These are phyloP conservation scores for Aspergillus intermedius DNA, from an alignment of 2,329 filamentous ascomycete genomes.

Conservation along the genomic window DNA sequence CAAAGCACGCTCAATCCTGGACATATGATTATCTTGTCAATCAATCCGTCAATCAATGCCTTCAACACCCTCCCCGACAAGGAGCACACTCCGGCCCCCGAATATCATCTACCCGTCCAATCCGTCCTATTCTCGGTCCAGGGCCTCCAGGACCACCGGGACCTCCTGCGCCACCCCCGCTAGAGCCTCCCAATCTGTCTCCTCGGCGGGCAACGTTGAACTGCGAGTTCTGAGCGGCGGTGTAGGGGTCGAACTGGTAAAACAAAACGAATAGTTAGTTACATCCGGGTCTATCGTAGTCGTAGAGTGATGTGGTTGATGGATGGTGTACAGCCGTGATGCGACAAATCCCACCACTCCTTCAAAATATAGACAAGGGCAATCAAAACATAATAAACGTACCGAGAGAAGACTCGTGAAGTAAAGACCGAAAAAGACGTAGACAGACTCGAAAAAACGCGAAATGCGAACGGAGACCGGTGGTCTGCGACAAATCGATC, in stretches of 20 bases:
- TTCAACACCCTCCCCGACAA: slow-evolving; percentile 26
- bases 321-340: no score
- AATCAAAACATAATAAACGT: slow-evolving; percentile 11
- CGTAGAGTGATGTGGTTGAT: no score
- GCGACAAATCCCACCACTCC: background rate
- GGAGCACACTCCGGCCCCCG: slow-evolving; percentile 43
- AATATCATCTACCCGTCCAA: slow-evolving; percentile 44
- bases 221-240: slow-evolving; percentile 38
- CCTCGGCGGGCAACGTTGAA: slow-evolving; percentile 38
- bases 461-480: slow-evolving; percentile 39
- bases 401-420: slow-evolving; percentile 45
- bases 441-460: slow-evolving; percentile 37
- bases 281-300: background rate
- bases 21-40: background rate
- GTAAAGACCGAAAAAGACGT: slow-evolving; percentile 45
- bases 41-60: background rate
- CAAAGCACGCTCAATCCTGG: background rate
- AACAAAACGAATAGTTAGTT: slow-evolving; percentile 9
- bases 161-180: slow-evolving; percentile 24
- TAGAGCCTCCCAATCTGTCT: slow-evolving; percentile 18
- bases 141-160: slow-evolving; percentile 13
- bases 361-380: background rate
- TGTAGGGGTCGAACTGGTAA: slow-evolving; percentile 40
- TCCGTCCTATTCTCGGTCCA: slow-evolving; percentile 19
- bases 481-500: slow-evolving; percentile 26